Conservation (phyloP, 352 stramenopile species). For the Thalassiosira sp. region DNA sequence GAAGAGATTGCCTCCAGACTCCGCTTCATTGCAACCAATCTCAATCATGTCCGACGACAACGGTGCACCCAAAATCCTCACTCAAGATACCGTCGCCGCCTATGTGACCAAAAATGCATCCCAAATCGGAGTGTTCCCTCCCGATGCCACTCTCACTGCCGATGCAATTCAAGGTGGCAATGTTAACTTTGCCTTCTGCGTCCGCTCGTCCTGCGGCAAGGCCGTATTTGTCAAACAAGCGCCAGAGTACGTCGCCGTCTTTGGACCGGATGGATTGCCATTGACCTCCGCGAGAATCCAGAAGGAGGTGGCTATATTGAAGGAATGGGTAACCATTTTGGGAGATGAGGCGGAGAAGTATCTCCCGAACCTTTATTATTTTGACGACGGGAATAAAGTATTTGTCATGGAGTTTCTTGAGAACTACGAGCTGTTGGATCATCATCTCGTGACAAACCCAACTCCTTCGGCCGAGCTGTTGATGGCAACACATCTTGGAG, state of each 20-base stretch:
- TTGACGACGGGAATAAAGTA: slow-evolving; percentile 69
- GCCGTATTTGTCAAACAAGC: slow-evolving; percentile 81
- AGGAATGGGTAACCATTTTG: slow-evolving; percentile 64
- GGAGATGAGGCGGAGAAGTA: slow-evolving; percentile 53
- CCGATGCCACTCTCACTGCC: slow-evolving; percentile 43
- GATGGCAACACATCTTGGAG: slow-evolving; percentile 59
- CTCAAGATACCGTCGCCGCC: slow-evolving; percentile 58
- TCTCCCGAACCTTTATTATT: slow-evolving; percentile 71
- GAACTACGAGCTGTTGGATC: slow-evolving; percentile 67
- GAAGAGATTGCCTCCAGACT: too few relatives aligned
- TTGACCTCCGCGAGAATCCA: slow-evolving; percentile 68
- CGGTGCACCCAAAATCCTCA: slow-evolving; percentile 52
- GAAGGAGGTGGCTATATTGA: slow-evolving; percentile 69
- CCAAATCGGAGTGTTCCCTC: slow-evolving; percentile 45
- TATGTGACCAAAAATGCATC: slow-evolving; percentile 59
- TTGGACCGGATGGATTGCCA: slow-evolving; percentile 75
- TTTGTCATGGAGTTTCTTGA: slow-evolving; percentile 82
- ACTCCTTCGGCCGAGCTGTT: slow-evolving; percentile 23
- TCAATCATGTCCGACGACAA: slow-evolving; percentile 8
- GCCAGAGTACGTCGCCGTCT: slow-evolving; percentile 78
- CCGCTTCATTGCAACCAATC: too few relatives aligned
- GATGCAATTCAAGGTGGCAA: slow-evolving; percentile 72
- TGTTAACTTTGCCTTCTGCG: slow-evolving; percentile 80
- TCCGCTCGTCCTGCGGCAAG: slow-evolving; percentile 40
- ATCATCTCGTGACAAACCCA: slow-evolving; percentile 51